Evolutionary conservation across 169 alveolate genomes (phyloP).

Genomic region (Plasmodium ovale): DNA sequence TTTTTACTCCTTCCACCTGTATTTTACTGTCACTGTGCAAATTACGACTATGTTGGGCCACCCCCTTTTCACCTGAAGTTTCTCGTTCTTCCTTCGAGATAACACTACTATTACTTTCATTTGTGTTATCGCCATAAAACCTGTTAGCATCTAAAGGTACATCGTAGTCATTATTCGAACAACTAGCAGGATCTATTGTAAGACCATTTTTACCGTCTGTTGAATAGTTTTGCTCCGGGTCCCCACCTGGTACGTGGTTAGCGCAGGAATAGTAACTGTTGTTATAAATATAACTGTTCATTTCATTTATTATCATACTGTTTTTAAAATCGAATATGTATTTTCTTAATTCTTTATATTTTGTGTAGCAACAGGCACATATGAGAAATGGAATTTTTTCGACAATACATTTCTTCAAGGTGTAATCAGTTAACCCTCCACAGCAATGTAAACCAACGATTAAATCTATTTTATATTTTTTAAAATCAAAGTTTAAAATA

Average conservation of each 20-base stretch:
- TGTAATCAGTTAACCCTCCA: slow-evolving; percentile 74
- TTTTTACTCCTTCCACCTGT: background rate
- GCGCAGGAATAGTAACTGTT: slow-evolving; percentile 2
- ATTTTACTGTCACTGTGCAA: too few species aligned
- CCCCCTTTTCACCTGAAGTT: too few species aligned
- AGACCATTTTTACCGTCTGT: background rate
- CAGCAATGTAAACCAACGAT: slow-evolving; percentile 71
- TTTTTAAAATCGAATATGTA: slow-evolving; percentile 69
- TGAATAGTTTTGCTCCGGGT: background rate
- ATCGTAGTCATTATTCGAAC: background rate
- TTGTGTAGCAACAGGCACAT: slow-evolving; percentile 71
- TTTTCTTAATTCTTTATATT: slow-evolving; percentile 54
- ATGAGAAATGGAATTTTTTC: slow-evolving; percentile 69
- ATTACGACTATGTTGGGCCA: too few species aligned
- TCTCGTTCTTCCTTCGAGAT: too few species aligned
- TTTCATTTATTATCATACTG: slow-evolving; percentile 44
- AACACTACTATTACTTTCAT: background rate
- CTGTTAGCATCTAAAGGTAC: background rate
- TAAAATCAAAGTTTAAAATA: slow-evolving; percentile 67
- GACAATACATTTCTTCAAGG: slow-evolving; percentile 30
- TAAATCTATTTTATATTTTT: slow-evolving; percentile 58
- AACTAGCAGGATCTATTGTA: background rate
- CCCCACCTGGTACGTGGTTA: background rate
- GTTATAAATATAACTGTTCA: slow-evolving; percentile 38
- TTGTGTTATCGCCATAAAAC: background rate